Evolutionary conservation across 2,329 filamentous ascomycete species (phyloP).

Genomic region (Diaporthe sp.): DNA sequence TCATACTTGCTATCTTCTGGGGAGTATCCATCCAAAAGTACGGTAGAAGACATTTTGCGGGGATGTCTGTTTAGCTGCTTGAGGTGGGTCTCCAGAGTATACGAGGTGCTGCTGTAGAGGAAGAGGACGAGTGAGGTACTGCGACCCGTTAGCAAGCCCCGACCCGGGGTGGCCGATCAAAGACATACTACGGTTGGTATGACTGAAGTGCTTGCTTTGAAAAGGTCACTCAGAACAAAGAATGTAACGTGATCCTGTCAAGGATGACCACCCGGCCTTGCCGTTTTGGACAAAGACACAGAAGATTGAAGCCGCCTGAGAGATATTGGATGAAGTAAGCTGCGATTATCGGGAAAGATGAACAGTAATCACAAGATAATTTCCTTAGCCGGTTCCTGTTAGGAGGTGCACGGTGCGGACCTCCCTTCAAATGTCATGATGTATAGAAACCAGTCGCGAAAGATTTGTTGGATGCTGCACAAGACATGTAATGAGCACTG

Average conservation of each 20-base stretch:
- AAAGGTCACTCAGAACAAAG: not conserved
- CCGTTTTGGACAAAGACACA: not conserved
- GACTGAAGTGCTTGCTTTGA: not conserved
- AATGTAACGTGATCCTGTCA: not conserved
- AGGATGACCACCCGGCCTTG: not conserved
- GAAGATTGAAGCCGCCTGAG: not conserved
- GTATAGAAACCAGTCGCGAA: no score
- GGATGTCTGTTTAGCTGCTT: not conserved
- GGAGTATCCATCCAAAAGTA: not conserved
- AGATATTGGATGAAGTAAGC: not conserved
- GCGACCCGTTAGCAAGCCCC: not conserved
- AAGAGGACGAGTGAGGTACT: not conserved
- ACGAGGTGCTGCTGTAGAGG: not conserved
- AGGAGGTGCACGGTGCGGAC: not conserved
- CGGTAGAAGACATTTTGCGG: not conserved
- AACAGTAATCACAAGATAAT: not conserved
- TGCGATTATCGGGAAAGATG: not conserved
- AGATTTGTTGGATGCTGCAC: no score
- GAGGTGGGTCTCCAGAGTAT: not conserved
- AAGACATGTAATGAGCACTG: no score
- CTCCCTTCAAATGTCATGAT: no score
- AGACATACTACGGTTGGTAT: not conserved
- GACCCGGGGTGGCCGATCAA: not conserved
- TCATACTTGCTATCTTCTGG: no score
- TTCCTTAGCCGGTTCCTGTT: no score